A percentile compares a stretch with the other conserved stretches of the same genome.
Evolutionary conservation across 257 asterid genomes (phyloP).

Genomic region (Scutellaria barbata): DNA sequence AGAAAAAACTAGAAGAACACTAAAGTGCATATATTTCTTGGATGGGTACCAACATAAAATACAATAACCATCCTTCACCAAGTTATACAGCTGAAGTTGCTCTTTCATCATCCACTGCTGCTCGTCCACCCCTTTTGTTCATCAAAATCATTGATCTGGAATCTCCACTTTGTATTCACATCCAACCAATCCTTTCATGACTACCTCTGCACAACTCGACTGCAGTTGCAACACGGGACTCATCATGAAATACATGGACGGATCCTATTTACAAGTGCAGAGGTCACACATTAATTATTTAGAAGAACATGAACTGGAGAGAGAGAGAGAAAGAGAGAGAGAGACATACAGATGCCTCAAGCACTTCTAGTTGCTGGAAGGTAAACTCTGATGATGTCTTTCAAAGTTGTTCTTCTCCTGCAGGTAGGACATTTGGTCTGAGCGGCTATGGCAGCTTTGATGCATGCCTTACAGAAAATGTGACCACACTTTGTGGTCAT

Average conservation of each 20-base stretch:
- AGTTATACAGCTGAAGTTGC: not conserved
- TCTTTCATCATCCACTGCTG: not conserved
- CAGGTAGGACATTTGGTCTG: slow-evolving; percentile 93
- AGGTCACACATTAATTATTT: not conserved
- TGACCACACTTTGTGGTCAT: slow-evolving; percentile 90
- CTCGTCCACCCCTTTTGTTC: not conserved
- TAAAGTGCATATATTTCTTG: slow-evolving; percentile 9
- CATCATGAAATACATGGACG: slow-evolving; percentile 1
- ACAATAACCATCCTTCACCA: slow-evolving; percentile 9
- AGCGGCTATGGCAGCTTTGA: slow-evolving; percentile 76
- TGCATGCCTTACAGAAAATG: slow-evolving; percentile 90
- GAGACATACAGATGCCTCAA: slow-evolving; percentile 42
- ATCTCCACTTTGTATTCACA: not conserved
- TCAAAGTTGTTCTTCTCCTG: slow-evolving; percentile 66
- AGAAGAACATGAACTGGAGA: not conserved
- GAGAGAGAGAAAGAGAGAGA: slow-evolving; percentile 26
- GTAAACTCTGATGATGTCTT: slow-evolving; percentile 75
- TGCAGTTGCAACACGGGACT: not conserved
- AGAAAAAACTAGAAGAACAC: not conserved
- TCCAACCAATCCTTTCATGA: slow-evolving; percentile 7
- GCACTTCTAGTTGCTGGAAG: slow-evolving; percentile 69
- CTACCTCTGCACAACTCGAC: not conserved
- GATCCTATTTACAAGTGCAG: slow-evolving; percentile 22
- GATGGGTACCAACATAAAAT: slow-evolving; percentile 7
- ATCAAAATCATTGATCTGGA: not conserved